These are phyloP conservation scores for Buxus sempervirens DNA, from an alignment of 164 flowering plant species.

Conservation along the genomic window DNA sequence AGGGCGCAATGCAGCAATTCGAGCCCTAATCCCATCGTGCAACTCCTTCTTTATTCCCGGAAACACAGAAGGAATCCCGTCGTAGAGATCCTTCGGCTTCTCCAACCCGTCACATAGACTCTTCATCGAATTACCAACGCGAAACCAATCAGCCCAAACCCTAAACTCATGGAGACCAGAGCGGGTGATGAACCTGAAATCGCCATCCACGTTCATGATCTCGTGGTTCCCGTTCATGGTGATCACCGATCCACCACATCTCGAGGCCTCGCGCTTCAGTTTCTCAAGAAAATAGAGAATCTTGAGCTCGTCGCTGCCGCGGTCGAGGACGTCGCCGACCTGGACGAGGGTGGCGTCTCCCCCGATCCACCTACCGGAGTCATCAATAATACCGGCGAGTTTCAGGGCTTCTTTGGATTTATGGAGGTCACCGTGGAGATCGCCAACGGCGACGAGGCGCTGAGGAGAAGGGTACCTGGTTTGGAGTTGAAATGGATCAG, in stretches of 20 bases:
- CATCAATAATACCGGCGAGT: conserved; percentile 64
- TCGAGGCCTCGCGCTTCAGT: conserved; percentile 61
- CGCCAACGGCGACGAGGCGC: conserved; percentile 88
- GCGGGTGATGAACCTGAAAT: conserved; percentile 61
- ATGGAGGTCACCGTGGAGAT: conserved; percentile 83
- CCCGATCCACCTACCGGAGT: conserved; percentile 56
- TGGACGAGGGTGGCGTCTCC: conserved; percentile 78
- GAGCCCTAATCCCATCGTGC: conserved; percentile 48
- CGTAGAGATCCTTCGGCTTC: conserved; percentile 34
- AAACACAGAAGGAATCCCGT: conserved; percentile 47
- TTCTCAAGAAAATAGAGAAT: conserved; percentile 76
- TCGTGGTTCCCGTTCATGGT: conserved; percentile 95
- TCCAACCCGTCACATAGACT: conserved; percentile 43
- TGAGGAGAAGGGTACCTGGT: conserved; percentile 51
- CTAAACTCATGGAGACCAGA: conserved; percentile 58
- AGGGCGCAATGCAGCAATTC: conserved; percentile 83
- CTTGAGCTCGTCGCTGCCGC: conserved; percentile 84
- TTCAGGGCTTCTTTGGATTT: conserved; percentile 62
- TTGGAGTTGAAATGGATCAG: conserved; percentile 17
- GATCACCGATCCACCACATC: conserved; percentile 51
- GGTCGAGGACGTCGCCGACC: conserved; percentile 88
- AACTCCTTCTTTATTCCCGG: conserved; percentile 37
- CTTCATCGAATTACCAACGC: conserved; percentile 65
- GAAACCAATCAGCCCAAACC: conserved; percentile 72
- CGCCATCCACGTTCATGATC: conserved; percentile 81